Evolutionary conservation across 1,139 yeast genomes (phyloP).

Genomic region (Hansenula anomala): DNA sequence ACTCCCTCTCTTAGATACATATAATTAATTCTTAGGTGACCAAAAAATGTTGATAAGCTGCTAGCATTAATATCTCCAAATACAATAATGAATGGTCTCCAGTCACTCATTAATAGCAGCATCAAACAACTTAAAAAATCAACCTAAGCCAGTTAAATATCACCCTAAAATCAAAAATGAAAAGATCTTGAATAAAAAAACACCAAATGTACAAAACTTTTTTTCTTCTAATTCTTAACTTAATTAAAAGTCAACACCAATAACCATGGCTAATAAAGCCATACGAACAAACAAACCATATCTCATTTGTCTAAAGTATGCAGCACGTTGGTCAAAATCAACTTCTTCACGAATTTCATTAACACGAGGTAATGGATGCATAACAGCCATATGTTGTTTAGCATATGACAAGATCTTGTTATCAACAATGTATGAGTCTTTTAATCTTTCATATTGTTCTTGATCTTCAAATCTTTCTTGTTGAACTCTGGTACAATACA

Average conservation of each 20-base stretch:
- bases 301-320: conserved; percentile 98
- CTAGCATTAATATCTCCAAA: neutral
- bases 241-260: conserved; percentile 64
- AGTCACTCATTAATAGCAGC: conserved; percentile 5
- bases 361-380: conserved; percentile 99
- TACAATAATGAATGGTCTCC: conserved; percentile 8
- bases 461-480: conserved; percentile 85
- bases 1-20: no score
- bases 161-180: no score
- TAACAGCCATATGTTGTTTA: conserved; percentile 96
- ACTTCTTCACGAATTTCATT: conserved; percentile 97
- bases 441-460: conserved; percentile 79
- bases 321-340: conserved; percentile 98
- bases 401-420: conserved; percentile 88
- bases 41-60: no score
- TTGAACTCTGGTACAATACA: conserved; percentile 97
- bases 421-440: conserved; percentile 89
- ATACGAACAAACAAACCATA: conserved; percentile 97
- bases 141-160: no score
- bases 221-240: neutral
- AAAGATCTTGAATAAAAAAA: no score
- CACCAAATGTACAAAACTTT: neutral
- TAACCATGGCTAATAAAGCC: conserved; percentile 97
- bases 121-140: neutral
- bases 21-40: no score